Evolutionary conservation across 192 early-diverging fungal genomes (phyloP).

Genomic region (Ramicandelaber brevisporus): DNA sequence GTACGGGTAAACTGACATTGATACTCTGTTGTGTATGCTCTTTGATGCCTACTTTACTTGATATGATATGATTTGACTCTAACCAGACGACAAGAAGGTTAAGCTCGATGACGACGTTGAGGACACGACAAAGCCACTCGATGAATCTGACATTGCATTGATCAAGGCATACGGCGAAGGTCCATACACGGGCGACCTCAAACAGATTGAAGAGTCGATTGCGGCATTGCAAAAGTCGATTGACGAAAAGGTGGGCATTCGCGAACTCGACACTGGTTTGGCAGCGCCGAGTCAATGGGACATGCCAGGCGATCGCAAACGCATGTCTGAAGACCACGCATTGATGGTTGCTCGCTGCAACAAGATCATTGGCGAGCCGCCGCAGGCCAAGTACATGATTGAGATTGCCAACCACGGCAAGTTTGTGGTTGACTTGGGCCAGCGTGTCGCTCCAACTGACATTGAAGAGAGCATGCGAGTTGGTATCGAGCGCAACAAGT

Average conservation of each 20-base stretch:
- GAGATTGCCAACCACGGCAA: constrained; percentile 98
- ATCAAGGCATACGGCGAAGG: constrained; percentile 95
- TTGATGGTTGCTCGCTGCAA: constrained; percentile 84
- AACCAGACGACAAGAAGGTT: no score
- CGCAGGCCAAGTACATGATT: constrained; percentile 90
- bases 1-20: no score
- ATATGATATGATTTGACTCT: no score
- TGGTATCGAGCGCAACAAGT: constrained; percentile 93
- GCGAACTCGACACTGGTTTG: constrained; percentile 94
- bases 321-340: constrained; percentile 84
- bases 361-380: constrained; percentile 89
- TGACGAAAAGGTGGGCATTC: constrained; percentile 98
- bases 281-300: constrained; percentile 98
- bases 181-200: constrained; percentile 88
- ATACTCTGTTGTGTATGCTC: no score
- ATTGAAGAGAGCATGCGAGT: constrained; percentile 99
- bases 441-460: constrained; percentile 93
- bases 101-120: no score
- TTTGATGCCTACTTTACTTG: no score
- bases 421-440: constrained; percentile 91
- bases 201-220: constrained; percentile 78
- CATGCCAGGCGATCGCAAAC: constrained; percentile 94
- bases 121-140: constrained; percentile 45
- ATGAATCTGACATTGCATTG: constrained; percentile 77
- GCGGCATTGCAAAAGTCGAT: constrained; percentile 95